Evolutionary conservation across 78 protist genomes (phyloP).

Genomic region (Dictyostelium capitatum): DNA sequence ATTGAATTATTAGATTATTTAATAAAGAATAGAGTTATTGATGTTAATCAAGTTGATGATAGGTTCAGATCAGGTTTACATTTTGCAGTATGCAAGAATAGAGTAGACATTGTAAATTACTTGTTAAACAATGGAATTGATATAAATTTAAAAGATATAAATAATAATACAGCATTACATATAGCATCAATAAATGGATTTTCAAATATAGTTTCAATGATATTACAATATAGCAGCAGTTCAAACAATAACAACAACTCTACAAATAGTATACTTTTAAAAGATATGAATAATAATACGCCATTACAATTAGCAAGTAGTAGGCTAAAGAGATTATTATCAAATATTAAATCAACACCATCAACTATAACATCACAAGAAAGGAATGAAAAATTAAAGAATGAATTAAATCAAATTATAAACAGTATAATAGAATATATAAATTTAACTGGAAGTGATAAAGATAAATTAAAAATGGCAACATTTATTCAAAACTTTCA

Average conservation of each 20-base stretch:
- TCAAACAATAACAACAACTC: background rate
- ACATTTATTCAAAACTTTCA: background rate
- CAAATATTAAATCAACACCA: background rate
- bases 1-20: background rate
- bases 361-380: background rate
- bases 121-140: slow-evolving; percentile 1
- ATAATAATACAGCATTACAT: slow-evolving; percentile 30
- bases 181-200: slow-evolving; percentile 12
- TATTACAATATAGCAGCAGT: background rate
- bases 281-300: slow-evolving; percentile 24
- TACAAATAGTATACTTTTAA: background rate
- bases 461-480: slow-evolving; percentile 3
- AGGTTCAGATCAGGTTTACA: slow-evolving; percentile 68
- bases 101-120: background rate
- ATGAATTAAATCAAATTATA: slow-evolving; percentile 1
- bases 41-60: slow-evolving; percentile 35
- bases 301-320: slow-evolving; percentile 22
- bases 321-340: slow-evolving; percentile 20
- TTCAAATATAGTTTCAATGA: background rate
- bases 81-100: slow-evolving; percentile 18
- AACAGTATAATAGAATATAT: background rate
- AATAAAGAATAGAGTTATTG: background rate
- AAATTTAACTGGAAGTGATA: background rate
- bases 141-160: slow-evolving; percentile 5
- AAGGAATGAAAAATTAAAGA: background rate